Conservation (phyloP, 2,329 filamentous ascomycete species). For the Venturia effusa region DNA sequence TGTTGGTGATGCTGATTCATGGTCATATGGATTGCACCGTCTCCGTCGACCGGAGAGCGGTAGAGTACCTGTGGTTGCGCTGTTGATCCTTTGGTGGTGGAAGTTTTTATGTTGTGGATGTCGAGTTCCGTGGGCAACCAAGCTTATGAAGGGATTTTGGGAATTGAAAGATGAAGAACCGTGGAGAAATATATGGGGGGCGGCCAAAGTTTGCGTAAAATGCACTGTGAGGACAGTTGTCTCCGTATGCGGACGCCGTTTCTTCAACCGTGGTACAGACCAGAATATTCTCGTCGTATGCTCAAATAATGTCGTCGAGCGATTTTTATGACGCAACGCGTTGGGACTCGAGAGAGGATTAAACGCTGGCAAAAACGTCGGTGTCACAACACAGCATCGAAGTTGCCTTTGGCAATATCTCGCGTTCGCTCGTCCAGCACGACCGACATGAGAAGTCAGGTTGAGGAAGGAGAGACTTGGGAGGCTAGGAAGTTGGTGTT, state of each 20-base stretch:
- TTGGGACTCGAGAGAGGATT: background rate
- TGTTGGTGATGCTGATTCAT: background rate
- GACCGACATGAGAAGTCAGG: background rate
- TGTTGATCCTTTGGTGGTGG: background rate
- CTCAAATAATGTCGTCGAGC: background rate
- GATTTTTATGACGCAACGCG: background rate
- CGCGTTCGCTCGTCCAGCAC: background rate
- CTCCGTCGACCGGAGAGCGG: background rate
- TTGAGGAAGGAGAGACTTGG: background rate
- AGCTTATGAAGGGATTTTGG: background rate
- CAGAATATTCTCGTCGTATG: background rate
- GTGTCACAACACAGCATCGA: background rate
- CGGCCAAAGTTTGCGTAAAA: background rate
- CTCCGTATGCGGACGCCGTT: background rate
- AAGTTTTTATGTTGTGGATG: background rate
- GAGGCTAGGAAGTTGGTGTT: background rate
- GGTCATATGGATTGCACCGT: background rate
- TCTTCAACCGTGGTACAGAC: background rate
- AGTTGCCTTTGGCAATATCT: conserved; percentile 2
- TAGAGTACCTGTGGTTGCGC: background rate
- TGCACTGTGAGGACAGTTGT: background rate
- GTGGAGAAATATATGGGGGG: background rate
- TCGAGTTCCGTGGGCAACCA: conserved; percentile 8
- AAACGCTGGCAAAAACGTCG: background rate
- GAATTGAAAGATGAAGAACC: background rate